A percentile compares a stretch with the other conserved stretches of the same genome.
Conservation (phyloP, 1,284 basidiomycete species). For the Athelia psychrophila region DNA sequence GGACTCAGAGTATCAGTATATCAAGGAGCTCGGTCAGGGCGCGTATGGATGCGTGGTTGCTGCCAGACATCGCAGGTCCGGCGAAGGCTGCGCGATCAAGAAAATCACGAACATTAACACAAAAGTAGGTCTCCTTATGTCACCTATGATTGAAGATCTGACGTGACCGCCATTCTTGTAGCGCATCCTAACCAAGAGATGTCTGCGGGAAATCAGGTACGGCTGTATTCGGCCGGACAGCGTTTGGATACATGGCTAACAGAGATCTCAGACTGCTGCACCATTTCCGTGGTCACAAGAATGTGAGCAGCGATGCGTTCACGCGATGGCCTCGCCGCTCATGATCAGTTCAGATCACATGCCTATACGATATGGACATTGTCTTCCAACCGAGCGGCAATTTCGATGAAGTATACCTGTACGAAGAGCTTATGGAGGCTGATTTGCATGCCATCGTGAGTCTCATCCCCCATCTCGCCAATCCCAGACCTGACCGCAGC, state of each 20-base stretch:
- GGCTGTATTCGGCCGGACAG: constrained; percentile 17
- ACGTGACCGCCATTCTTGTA: constrained; percentile 24
- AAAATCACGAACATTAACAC: constrained; percentile 98
- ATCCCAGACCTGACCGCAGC: constrained; percentile 3
- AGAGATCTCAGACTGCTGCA: constrained; percentile 67
- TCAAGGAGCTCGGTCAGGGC: constrained; percentile 94
- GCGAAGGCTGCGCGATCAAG: constrained; percentile 93
- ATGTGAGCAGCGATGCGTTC: constrained; percentile 48
- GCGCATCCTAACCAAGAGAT: constrained; percentile 94
- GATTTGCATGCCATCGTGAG: constrained; percentile 97
- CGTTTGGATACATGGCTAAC: constrained; percentile 7
- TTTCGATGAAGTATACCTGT: constrained; percentile 96
- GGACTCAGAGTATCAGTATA: constrained; percentile 89
- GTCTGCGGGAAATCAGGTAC: constrained; percentile 89
- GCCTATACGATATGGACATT: constrained; percentile 96
- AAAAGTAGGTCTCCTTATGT: constrained; percentile 56
- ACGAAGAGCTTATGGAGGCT: constrained; percentile 99
- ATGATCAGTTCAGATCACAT: constrained; percentile 63
- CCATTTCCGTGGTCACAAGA: constrained; percentile 97
- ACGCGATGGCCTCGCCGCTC: constrained; percentile 2
- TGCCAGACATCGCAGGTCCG: constrained; percentile 79
- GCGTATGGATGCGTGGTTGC: constrained; percentile 92
- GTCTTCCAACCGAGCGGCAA: constrained; percentile 86
- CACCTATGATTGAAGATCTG: neutral
- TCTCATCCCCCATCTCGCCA: constrained; percentile 2